Evolutionary conservation across 140 eudicot genomes (phyloP), one percentile per base, ranked within the genome.

Genomic region (Cichorium intybus): DNA sequence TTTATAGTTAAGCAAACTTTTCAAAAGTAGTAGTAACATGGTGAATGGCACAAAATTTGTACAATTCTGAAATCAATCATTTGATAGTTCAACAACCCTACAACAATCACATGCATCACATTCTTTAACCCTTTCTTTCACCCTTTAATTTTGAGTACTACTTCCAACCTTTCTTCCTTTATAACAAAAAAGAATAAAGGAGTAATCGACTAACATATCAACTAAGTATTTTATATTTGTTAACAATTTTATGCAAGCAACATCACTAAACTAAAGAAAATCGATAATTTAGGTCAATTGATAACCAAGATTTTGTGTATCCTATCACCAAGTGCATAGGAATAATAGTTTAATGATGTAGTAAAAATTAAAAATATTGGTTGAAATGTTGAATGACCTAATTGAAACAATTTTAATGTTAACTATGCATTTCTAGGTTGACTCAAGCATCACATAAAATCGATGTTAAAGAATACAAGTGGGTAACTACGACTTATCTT

Each of bases 41-140:
- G 68, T 65, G 56, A 66, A 74, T 56, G 33, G 57, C 62, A 26
- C 31, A 48, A 59, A 64, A 56, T 10, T 67, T n/a, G 57, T 64
- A 62, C 53, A 43, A 55, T 21, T 65, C 65, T 70, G 73, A 73
- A 21, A 74, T 74, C 80, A 79, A 82, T 85, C 82, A 77, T 82
- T 74, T 74, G 79, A 86, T 61, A 54, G 76, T 78, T 80, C 83
- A 81, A 79, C 88, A 48, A 81, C 91, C 95, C 88, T 81, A 75
- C 95, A 81, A 64, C 66, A 34, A 68, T 79, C 94, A 79, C 89
- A 81, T 81, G 92, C 82, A 76, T 77, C 84, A 72, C 77, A 84
- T 81, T 86, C 82, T 71, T 73, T 74, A 48, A 68, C 56, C 68
- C 69, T 73, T 73, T 60, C 66, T 68, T 73, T 75, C 57, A 70